Base-by-base conservation (phyloP, 345 rosid genomes). In the Eucalyptus tenuipes region DNA sequence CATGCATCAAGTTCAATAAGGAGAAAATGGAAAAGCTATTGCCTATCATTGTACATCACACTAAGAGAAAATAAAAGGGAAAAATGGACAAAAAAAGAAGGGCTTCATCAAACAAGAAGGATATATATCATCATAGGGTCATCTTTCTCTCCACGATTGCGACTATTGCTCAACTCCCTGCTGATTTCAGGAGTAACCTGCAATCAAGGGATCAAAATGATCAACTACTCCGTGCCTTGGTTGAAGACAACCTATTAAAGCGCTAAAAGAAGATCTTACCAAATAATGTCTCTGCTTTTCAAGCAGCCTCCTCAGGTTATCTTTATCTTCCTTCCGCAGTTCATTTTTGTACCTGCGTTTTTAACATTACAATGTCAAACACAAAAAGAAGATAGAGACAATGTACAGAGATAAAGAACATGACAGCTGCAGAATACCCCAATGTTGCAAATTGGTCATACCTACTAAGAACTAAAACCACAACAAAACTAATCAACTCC, bases 71-170 rank as follows among this genome's bases (percentile, higher is more conserved):
- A 24, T 52, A 37, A 24, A 29, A 44, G 48, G 6, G 44, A 47
- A 47, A 37, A 64, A 37, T 49, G 84, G 45, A 52, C 57, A 20
- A 47, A 12, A 33, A 71, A 48, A 27, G 66, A 88, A 80, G 59
- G 81, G 81, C 25, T 33, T 17, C 81, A 71, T 71, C 81, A 40
- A 33, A 33, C 44, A 75, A 53, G 93, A 96, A 96, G 98, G 99
- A 97, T 97, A 96, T 96, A 90, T 59, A 92, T 92, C 88, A 89
- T 50, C 95, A 94, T 94, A n/a, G 91, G 93, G 92, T 95, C 95
- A n/a, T 92, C 98, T 90, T 94, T 95, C 93, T 96, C 99, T n/a
- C 99, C 97, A 29, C 98, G 97, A 92, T 93, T 96, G 88, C 96
- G 95, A 91, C 97, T 95, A 88, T 92, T 93, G 87, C 93, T 93